Evolutionary conservation across 805 yeast genomes (phyloP), one percentile per base, ranked within the genome.

Genomic region (Kodamaea kaohsiungensis): DNA sequence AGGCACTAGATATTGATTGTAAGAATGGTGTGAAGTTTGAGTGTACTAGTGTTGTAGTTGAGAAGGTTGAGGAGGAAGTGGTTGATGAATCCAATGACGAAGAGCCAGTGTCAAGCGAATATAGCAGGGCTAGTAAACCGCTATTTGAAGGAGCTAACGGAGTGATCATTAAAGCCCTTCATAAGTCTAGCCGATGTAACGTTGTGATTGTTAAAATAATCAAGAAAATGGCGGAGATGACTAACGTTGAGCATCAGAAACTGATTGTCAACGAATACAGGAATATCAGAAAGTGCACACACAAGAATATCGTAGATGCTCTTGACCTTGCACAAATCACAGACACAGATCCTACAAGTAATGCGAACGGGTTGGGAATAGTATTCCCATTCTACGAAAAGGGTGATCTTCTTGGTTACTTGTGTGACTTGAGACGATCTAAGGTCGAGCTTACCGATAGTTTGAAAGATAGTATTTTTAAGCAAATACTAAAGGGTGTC

Each of bases 371-470:
- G 48, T 61, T 72, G 33, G 72, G 78, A 10, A 58, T 82, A 3
- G 63, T 80, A 9, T 53, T 75, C 22, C 80, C 80, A 12, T 79
- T 64, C 61, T 80, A 73, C 62, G 64, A 69, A 22, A 60, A 75
- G 56, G 84, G 85, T 2, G 87, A 82, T 60, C 65, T 82, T 25
- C 61, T 82, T 49, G 76, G 74, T 40, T 69, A 71, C 52, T 56
- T 81, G n/a, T 68, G 79, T 9, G 62, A 60, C 42, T 66, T 78
- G 9, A 65, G 86, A 37, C 65, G 70, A 47, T 54, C 62, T 18
- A 70, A 71, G 18, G 58, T 76, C 18, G 59, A 61, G 1, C 55
- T 76, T 2, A 57, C 73, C 1, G 45, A 66, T 10, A 67, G 71
- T 47, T 64, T 78, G 50, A 77, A 75, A 53, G 84, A 82, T 59